Evolutionary conservation across 2,329 filamentous ascomycete species (phyloP).

Genomic region (Talaromyces sp.): DNA sequence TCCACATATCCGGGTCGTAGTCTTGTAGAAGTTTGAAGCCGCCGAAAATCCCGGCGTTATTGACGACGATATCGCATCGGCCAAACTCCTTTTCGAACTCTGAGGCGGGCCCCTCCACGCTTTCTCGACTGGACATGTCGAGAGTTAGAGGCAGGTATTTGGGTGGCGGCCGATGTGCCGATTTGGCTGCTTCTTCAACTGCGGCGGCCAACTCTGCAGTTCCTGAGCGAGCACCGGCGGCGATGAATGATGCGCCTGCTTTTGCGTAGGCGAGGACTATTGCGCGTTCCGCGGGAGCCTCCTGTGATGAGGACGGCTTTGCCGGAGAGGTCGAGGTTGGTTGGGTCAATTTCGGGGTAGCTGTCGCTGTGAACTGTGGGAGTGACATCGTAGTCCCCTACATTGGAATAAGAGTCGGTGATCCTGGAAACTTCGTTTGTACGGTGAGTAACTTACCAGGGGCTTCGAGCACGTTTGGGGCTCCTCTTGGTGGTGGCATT

Average conservation of each 20-base stretch:
- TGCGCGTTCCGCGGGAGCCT: slow-evolving; percentile 32
- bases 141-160: slow-evolving; percentile 32
- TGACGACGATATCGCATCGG: slow-evolving; percentile 45
- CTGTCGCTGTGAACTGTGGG: slow-evolving; percentile 32
- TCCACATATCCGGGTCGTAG: slow-evolving; percentile 38
- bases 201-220: slow-evolving; percentile 21
- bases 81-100: slow-evolving; percentile 33
- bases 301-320: slow-evolving; percentile 38
- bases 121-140: slow-evolving; percentile 33
- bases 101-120: slow-evolving; percentile 31
- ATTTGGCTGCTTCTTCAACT: slow-evolving; percentile 26
- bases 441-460: background rate
- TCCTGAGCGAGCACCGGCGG: slow-evolving; percentile 30
- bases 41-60: slow-evolving; percentile 45
- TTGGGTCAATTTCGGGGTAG: slow-evolving; percentile 32
- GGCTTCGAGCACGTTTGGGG: background rate
- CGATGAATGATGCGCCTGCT: slow-evolving; percentile 38
- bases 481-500: slow-evolving; percentile 8
- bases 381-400: slow-evolving; percentile 25
- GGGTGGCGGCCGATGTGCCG: slow-evolving; percentile 27
- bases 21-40: slow-evolving; percentile 29
- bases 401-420: background rate
- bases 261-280: slow-evolving; percentile 33
- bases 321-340: slow-evolving; percentile 28
- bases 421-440: background rate